Base-by-base conservation (phyloP, 2,329 filamentous ascomycete genomes). In the Waltergamsia citrina region DNA sequence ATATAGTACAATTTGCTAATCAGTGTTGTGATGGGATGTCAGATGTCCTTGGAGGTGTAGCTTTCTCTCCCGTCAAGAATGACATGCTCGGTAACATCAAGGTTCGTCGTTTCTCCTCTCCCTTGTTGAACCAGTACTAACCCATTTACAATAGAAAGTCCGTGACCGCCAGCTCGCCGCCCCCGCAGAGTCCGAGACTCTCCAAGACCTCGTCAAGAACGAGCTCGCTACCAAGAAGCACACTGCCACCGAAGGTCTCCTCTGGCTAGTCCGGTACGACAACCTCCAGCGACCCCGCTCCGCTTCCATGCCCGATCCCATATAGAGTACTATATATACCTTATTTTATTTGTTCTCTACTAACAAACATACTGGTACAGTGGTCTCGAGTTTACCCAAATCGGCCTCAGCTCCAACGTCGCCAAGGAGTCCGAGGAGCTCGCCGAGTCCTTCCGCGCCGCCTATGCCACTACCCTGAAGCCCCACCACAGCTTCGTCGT, bases 71-170 rank as follows among this genome's bases (percentile, higher is more conserved):
- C 18, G 90, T 96, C 55, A 95, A 94, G 74, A 82, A 64, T 46
- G 92, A 98, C 61, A 84, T 98, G 67, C 59, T 76, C 32, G 85
- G 85, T 56, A 98, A 98, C 64, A 74, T 96, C 65, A 88, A 87
- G 74, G 86, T 92, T 58, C 43, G 55, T 46, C 29, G 4, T 7
- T 25, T 20, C 8, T 16, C 31, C 30, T 7, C 11, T n/a, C 5
- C 16, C 4, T n/a, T 14, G 6, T 20, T 14, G 25, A 24, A 25
- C 16, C 29, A 21, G 7, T 25, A 21, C 33, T 14, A 12, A 16
- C 27, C 35, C 19, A 25, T 14, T 17, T 34, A 32, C 46, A n/a
- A n/a, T n/a, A 93, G 86, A 96, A 98, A 83, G 71, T 96, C 59
- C 78, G 85, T 43, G 79, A 88, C 34, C 78, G 88, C 47, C 81